Percentiles rank a stretch among this genome's conserved stretches.
These are phyloP conservation scores for Aspergillus neotritici DNA, from an alignment of 2,329 filamentous ascomycete genomes.

Conservation along the genomic window DNA sequence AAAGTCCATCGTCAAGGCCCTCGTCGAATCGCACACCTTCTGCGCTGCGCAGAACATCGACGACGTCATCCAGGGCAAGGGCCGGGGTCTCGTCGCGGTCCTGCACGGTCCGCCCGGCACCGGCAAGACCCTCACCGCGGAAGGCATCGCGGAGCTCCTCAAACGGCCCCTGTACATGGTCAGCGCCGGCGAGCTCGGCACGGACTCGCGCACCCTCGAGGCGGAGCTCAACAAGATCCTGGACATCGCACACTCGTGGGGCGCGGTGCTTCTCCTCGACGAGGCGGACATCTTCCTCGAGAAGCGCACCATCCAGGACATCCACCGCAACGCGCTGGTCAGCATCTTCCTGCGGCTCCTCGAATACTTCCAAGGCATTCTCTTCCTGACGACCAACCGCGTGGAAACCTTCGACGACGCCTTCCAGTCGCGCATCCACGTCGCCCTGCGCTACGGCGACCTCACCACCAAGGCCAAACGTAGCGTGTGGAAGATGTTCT, in stretches of 20 bases:
- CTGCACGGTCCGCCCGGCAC: slow-evolving; percentile 82
- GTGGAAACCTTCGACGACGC: slow-evolving; percentile 85
- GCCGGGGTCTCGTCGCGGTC: slow-evolving; percentile 75
- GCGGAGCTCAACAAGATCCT: slow-evolving; percentile 74
- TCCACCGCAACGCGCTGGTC: slow-evolving; percentile 78
- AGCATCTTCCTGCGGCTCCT: slow-evolving; percentile 80
- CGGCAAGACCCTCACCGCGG: slow-evolving; percentile 82
- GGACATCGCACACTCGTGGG: slow-evolving; percentile 80
- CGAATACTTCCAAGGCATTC: slow-evolving; percentile 87
- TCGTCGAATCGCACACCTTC: slow-evolving; percentile 80
- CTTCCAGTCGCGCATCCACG: slow-evolving; percentile 82
- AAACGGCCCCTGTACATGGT: slow-evolving; percentile 79
- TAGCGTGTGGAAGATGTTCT: slow-evolving; percentile 77
- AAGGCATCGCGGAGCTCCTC: slow-evolving; percentile 77
- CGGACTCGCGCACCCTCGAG: slow-evolving; percentile 68
- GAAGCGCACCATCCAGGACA: slow-evolving; percentile 74
- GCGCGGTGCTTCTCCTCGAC: slow-evolving; percentile 76
- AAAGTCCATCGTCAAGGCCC: slow-evolving; percentile 67
- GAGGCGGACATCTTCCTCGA: slow-evolving; percentile 83
- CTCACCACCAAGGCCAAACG: slow-evolving; percentile 67
- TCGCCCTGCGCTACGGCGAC: slow-evolving; percentile 74
- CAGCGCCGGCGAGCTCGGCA: slow-evolving; percentile 74
- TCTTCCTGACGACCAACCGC: slow-evolving; percentile 85
- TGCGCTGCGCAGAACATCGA: slow-evolving; percentile 76
- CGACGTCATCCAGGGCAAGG: slow-evolving; percentile 76